Evolutionary conservation across 176 grass and related monocot genomes (phyloP), one percentile per base, ranked within the genome.

Genomic region (Thalia dealbata): DNA sequence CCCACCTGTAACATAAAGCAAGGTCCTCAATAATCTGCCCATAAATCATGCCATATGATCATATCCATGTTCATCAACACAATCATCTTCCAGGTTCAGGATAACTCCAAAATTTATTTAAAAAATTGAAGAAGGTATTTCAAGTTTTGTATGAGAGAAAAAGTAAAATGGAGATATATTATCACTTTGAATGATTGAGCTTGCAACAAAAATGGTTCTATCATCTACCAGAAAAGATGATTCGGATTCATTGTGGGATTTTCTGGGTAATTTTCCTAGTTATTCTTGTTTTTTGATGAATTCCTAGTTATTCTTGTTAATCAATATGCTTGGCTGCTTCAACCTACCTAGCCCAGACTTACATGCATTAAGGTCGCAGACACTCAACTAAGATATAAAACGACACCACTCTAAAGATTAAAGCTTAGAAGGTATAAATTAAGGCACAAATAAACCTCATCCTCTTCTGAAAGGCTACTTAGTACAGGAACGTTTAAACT

Each of bases 401-500:
- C 29, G 1, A 29, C 11, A 52, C 26, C 18, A 52, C 7, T 72
- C 26, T n/a, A 3, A 28, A 1, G 27, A 52, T 72, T 64, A 50
- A 56, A 30, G 28, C 69, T 13, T 56, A 67, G 24, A 28, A 16
- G 50, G 66, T 7, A 71, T 24, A 76, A 43, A 52, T 42, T 48
- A 58, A 70, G 1, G 68, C 73, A 65, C 67, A 60, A 76, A 81
- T 21, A 68, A 50, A 97, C 93, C 93, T 90, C 83, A 73, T 90
- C 81, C 5, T 97, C 93, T 82, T 90, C 93, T 50, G 84, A 90
- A 78, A 97, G 85, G 83, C 89, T 97, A 84, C 76, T 90, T 61
- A 90, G 82, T 68, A 97, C 85, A 6, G 93, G 93, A 80, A 97
- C 93, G 81, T 97, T 97, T 46, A 97, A 82, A 79, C 89, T 97